A percentile compares a stretch with the other conserved stretches of the same genome.
These are phyloP conservation scores for Durio zibethinus DNA, from an alignment of 345 rosid species.

Conservation along the genomic window DNA sequence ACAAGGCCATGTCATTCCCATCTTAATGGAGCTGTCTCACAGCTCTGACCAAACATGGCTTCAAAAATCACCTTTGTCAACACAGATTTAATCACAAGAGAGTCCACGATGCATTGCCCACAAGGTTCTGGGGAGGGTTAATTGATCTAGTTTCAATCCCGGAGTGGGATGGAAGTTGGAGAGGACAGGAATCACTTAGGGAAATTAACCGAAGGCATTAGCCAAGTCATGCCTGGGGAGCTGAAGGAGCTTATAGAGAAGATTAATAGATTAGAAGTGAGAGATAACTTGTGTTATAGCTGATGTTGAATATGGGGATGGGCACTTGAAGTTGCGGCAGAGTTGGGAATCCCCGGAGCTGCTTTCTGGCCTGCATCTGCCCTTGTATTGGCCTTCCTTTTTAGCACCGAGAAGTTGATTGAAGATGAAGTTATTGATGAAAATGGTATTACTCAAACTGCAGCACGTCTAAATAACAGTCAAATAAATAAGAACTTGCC, in stretches of 20 bases:
- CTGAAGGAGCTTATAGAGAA: slow-evolving; percentile 12
- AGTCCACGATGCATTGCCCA: slow-evolving; percentile 23
- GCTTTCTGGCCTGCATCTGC: slow-evolving; percentile 41
- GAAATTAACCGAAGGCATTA: neutral
- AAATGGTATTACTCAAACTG: slow-evolving; percentile 20
- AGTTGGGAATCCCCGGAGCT: slow-evolving; percentile 38
- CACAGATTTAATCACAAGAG: slow-evolving; percentile 36
- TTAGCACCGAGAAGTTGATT: slow-evolving; percentile 34
- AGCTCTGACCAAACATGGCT: slow-evolving; percentile 18
- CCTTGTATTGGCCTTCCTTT: slow-evolving; percentile 27
- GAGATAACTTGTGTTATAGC: slow-evolving; percentile 33
- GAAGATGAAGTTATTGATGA: slow-evolving; percentile 43
- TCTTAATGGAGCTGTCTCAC: slow-evolving; percentile 33
- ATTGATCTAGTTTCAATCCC: slow-evolving; percentile 26
- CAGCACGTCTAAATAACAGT: neutral
- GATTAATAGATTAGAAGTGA: neutral
- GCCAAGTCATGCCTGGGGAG: neutral
- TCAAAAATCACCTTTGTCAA: slow-evolving; percentile 36
- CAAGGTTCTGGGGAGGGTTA: neutral
- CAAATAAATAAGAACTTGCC: neutral
- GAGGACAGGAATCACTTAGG: slow-evolving; percentile 13
- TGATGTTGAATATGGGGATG: slow-evolving; percentile 33
- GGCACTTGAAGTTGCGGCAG: slow-evolving; percentile 35
- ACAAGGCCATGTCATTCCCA: slow-evolving; percentile 56
- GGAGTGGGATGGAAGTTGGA: slow-evolving; percentile 18